Evolutionary conservation across 805 yeast species (phyloP).

Genomic region (Danielozyma ontarioensis): DNA sequence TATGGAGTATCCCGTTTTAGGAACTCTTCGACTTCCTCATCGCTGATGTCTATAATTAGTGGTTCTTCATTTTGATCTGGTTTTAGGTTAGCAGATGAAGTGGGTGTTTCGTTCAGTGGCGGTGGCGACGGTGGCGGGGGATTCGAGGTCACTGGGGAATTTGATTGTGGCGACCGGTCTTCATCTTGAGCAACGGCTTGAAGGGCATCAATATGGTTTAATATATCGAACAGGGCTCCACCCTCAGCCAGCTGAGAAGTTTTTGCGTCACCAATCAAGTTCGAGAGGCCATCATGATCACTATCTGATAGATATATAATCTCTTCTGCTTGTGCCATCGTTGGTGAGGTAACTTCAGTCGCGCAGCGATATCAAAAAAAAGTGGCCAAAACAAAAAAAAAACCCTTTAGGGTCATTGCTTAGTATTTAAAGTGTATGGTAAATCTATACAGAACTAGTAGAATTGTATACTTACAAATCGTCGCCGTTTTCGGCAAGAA

Average conservation of each 20-base stretch:
- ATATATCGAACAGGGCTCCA: background rate
- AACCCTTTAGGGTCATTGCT: too few species aligned
- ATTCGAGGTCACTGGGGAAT: background rate
- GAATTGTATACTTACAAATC: constrained; percentile 11
- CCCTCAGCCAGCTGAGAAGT: background rate
- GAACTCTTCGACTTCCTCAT: background rate
- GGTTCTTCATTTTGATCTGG: background rate
- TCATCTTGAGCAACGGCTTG: background rate
- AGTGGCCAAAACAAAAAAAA: too few species aligned
- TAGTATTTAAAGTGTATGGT: too few species aligned
- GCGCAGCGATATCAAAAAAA: too few species aligned
- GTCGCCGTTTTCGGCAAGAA: constrained; percentile 59
- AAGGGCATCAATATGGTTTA: background rate
- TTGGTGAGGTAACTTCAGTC: too few species aligned
- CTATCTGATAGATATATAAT: background rate
- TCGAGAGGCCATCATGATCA: background rate
- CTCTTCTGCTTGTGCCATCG: background rate
- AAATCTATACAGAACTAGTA: too few species aligned
- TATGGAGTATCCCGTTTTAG: background rate
- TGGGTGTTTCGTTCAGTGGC: too few species aligned
- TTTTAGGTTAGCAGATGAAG: too few species aligned
- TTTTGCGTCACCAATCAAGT: background rate
- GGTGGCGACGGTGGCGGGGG: too few species aligned
- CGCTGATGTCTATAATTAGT: background rate
- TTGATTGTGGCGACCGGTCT: background rate